These are phyloP conservation scores for Aspergillus ustus DNA, from an alignment of 2,329 filamentous ascomycete genomes.

Conservation along the genomic window DNA sequence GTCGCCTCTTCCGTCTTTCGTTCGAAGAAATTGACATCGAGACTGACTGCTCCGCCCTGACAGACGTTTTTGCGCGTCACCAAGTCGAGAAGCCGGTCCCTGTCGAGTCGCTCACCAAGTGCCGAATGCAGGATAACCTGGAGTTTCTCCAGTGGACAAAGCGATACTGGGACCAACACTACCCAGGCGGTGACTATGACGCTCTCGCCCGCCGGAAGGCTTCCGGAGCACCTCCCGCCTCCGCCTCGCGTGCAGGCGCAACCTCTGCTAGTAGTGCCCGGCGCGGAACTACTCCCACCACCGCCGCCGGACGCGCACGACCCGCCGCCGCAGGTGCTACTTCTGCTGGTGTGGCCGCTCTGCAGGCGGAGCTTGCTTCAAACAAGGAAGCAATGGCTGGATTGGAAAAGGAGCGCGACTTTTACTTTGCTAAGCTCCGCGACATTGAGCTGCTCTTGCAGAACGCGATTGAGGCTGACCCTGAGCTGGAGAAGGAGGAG, in stretches of 20 bases:
- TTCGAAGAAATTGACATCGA: not conserved
- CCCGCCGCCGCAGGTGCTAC: constrained; percentile 54
- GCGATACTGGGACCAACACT: constrained; percentile 97
- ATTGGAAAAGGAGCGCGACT: constrained; percentile 93
- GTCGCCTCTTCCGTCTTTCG: constrained; percentile 36
- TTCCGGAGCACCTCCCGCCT: constrained; percentile 61
- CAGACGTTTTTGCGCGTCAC: constrained; percentile 81
- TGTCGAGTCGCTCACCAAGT: constrained; percentile 88
- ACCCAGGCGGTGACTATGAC: constrained; percentile 96
- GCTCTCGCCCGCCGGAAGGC: constrained; percentile 84
- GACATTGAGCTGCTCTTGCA: constrained; percentile 96
- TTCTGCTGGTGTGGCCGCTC: constrained; percentile 66
- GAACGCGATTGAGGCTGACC: constrained; percentile 88
- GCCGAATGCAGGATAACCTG: constrained; percentile 99
- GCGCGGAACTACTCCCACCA: constrained; percentile 66
- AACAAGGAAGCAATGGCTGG: constrained; percentile 96
- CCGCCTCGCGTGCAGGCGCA: constrained; percentile 54
- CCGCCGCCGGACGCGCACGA: constrained; percentile 54
- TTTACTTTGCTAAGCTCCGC: constrained; percentile 98
- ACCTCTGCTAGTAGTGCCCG: constrained; percentile 54
- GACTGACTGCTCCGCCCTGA: constrained; percentile 1
- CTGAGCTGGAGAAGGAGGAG: constrained; percentile 91
- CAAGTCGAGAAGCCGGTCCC: constrained; percentile 87
- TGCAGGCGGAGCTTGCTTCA: constrained; percentile 83
- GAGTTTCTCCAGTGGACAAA: constrained; percentile 98